A percentile compares a stretch with the other conserved stretches of the same genome.
Conservation (phyloP, 164 flowering plant genomes). For the Paratinospora sagittata region DNA sequence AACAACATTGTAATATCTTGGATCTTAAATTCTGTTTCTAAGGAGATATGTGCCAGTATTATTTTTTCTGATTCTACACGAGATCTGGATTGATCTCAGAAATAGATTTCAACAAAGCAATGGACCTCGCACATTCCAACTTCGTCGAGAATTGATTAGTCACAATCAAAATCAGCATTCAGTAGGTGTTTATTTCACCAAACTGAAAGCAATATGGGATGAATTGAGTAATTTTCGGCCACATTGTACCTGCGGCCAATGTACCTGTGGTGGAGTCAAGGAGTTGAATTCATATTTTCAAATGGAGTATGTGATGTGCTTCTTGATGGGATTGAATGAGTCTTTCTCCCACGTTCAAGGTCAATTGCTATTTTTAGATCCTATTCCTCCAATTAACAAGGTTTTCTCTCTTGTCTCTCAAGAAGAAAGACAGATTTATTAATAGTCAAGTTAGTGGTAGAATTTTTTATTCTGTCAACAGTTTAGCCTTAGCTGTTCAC, state of each 20-base stretch:
- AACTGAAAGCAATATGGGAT: slow-evolving; percentile 1
- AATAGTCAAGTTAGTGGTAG: no score
- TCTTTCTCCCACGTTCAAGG: neutral
- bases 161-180: neutral
- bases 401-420: neutral
- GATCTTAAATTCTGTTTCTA: neutral
- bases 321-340: neutral
- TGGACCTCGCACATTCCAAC: no score
- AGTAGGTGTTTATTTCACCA: neutral
- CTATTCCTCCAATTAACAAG: neutral
- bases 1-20: slow-evolving; percentile 1
- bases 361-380: neutral
- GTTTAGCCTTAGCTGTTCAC: no score
- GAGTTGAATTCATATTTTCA: neutral
- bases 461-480: no score
- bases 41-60: neutral
- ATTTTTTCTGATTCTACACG: neutral
- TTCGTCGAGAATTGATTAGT: no score
- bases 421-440: neutral
- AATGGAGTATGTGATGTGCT: neutral
- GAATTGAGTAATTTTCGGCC: neutral
- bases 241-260: neutral
- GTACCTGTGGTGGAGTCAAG: neutral
- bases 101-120: neutral
- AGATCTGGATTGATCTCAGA: neutral